Base-by-base conservation (phyloP, 140 eudicot genomes). In the Oenanthe javanica region DNA sequence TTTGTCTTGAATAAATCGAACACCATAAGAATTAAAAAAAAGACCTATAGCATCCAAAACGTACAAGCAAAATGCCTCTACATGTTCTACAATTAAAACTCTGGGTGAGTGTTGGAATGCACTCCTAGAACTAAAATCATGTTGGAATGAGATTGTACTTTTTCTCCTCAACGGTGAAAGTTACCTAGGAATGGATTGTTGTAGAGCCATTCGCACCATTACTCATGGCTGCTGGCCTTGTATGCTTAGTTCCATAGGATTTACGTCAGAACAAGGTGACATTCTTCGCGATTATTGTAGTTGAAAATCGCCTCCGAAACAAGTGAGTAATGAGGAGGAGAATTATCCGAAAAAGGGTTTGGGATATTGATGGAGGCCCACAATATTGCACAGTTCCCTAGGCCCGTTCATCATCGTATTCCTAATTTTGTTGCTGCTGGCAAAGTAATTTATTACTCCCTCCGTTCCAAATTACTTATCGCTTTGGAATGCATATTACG, bases 391-490 rank as follows among this genome's bases (percentile, higher is more conserved):
- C 94, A 89, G 83, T 94, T 94, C 79, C 98, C 97, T 8, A 79
- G 98, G 31, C 98, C 98, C 79, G 98, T 94, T 85, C 98, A 94
- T 77, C 97, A 89, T 59, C 91, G 98, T 19, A 94, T 94, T 18
- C 98, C 97, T 80, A 94, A 94, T 87, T 94, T 94, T 72, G 88
- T 89, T 78, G 90, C 90, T 19, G 97, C 98, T 50, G 38, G 87
- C 12, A n/a, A n/a, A n/a, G n/a, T n/a, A n/a, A n/a, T n/a, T n/a
- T n/a, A n/a, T n/a, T n/a, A n/a, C n/a, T n/a, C n/a, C n/a, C n/a
- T n/a, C n/a, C n/a, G n/a, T n/a, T n/a, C n/a, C n/a, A n/a, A n/a
- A n/a, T n/a, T n/a, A n/a, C n/a, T n/a, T n/a, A n/a, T n/a, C n/a
- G n/a, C n/a, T n/a, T n/a, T n/a, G n/a, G n/a, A n/a, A n/a, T n/a